phyloP scores from a whole-genome alignment of 2,329 filamentous ascomycete species.

The Dactylellina haptotyla region DNA sequence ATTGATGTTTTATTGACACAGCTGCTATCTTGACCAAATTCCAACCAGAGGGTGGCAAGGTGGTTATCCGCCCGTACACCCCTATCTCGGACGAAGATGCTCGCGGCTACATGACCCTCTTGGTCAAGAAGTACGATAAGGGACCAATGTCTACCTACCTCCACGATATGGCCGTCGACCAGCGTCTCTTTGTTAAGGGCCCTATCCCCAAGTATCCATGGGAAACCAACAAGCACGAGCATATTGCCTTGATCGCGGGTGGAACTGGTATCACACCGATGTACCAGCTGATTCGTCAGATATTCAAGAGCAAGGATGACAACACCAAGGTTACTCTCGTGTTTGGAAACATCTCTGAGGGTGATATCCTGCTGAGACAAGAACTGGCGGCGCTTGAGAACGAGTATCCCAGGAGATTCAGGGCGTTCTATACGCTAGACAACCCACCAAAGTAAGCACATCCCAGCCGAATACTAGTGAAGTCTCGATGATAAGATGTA shows the following conservation, averaged over 20 bases:
- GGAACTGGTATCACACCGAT: conserved; percentile 97
- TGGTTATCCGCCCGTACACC: conserved; percentile 90
- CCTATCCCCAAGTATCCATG: conserved; percentile 94
- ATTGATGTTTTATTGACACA: conserved; percentile 57
- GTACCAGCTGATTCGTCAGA: conserved; percentile 90
- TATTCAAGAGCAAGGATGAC: conserved; percentile 89
- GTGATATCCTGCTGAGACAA: conserved; percentile 89
- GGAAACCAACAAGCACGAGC: conserved; percentile 85
- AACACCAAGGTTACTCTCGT: conserved; percentile 97
- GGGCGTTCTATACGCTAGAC: conserved; percentile 92
- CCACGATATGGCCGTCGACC: conserved; percentile 81
- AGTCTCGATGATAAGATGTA: background rate
- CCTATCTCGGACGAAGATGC: conserved; percentile 84
- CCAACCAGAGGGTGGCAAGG: conserved; percentile 85
- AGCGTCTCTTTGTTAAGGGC: conserved; percentile 90
- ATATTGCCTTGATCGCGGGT: conserved; percentile 87
- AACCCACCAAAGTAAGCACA: conserved; percentile 72
- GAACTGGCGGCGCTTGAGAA: conserved; percentile 90
- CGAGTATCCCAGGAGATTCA: conserved; percentile 93
- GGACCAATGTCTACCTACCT: conserved; percentile 93
- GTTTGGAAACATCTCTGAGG: conserved; percentile 87
- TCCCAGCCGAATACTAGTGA: conserved; percentile 28
- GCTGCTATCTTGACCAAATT: conserved; percentile 88
- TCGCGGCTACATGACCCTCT: conserved; percentile 82
- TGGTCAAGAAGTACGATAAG: conserved; percentile 90